phyloP scores from a whole-genome alignment of 1,284 basidiomycete genomes.

The Moniliophthora roreri region DNA sequence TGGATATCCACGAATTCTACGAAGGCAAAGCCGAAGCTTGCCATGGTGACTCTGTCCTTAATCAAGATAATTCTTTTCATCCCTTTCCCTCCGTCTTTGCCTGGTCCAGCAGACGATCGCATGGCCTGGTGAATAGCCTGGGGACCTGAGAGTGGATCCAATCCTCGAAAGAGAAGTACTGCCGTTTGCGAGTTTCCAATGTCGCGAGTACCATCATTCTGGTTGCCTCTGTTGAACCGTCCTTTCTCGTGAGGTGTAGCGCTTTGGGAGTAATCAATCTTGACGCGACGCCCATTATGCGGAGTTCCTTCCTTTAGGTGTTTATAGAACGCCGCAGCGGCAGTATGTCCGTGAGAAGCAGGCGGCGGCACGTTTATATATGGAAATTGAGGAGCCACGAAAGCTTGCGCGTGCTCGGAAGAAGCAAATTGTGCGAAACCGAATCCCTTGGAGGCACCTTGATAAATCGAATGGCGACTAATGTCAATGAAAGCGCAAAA shows the following conservation, averaged over 20 bases:
- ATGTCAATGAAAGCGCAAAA: slow-evolving; percentile 70
- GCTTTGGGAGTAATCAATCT: slow-evolving; percentile 89
- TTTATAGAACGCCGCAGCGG: slow-evolving; percentile 65
- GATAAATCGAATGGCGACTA: slow-evolving; percentile 58
- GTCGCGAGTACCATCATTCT: slow-evolving; percentile 91
- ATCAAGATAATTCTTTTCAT: slow-evolving; percentile 86
- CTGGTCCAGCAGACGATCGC: slow-evolving; percentile 63
- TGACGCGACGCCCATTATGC: slow-evolving; percentile 76
- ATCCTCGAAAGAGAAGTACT: slow-evolving; percentile 82
- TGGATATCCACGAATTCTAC: slow-evolving; percentile 85
- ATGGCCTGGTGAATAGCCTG: slow-evolving; percentile 82
- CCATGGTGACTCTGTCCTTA: slow-evolving; percentile 80
- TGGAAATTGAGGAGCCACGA: slow-evolving; percentile 85
- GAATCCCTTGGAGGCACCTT: slow-evolving; percentile 89
- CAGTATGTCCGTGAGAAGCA: slow-evolving; percentile 75
- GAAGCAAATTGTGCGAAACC: slow-evolving; percentile 91
- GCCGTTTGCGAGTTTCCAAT: slow-evolving; percentile 83
- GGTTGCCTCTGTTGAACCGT: slow-evolving; percentile 54
- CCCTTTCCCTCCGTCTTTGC: slow-evolving; percentile 74
- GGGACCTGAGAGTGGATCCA: slow-evolving; percentile 84
- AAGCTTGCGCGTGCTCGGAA: slow-evolving; percentile 80
- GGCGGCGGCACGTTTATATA: slow-evolving; percentile 85
- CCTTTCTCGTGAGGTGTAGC: slow-evolving; percentile 68
- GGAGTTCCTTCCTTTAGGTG: slow-evolving; percentile 64
- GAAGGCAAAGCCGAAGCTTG: slow-evolving; percentile 90